phyloP scores from a whole-genome alignment of 306 rosid genomes.

The Urtica urens region DNA sequence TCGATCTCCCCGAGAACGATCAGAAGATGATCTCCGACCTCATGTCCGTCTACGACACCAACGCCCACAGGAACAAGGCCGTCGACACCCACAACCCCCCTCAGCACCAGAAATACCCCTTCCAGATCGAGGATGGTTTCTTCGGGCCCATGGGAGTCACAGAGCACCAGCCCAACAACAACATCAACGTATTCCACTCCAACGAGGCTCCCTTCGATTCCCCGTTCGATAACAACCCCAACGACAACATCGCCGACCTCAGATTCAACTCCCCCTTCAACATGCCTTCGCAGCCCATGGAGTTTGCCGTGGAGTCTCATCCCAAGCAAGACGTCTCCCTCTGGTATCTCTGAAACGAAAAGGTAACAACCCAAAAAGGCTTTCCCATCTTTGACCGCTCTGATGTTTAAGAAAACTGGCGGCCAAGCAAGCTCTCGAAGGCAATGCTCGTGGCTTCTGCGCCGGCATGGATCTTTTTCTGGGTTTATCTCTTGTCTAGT shows the following conservation, averaged over 20 bases:
- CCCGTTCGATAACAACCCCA: conserved; percentile 22
- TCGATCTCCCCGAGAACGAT: conserved; percentile 33
- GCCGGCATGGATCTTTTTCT: not conserved
- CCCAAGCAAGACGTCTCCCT: conserved; percentile 30
- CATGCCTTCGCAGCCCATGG: conserved; percentile 23
- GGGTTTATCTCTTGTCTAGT: not conserved
- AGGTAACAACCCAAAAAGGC: not conserved
- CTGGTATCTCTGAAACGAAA: conserved; percentile 30
- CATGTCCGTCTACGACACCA: conserved; percentile 34
- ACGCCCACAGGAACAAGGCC: conserved; percentile 9
- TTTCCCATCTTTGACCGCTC: not conserved
- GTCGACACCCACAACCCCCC: conserved; percentile 1
- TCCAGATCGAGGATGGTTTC: conserved; percentile 20
- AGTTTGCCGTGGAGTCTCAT: conserved; percentile 19
- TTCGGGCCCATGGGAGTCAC: conserved; percentile 12
- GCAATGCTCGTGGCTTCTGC: not conserved
- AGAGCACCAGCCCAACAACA: conserved; percentile 15
- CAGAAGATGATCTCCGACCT: conserved; percentile 41
- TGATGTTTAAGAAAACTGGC: conserved; percentile 9
- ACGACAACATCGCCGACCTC: conserved; percentile 15
- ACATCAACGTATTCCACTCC: conserved; percentile 12
- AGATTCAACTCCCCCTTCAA: conserved; percentile 26
- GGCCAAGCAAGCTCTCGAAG: not conserved
- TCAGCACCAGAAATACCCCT: conserved; percentile 14
- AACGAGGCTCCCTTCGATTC: conserved; percentile 20